Conservation (phyloP, 352 stramenopile species). For the Phytophthora pinifolia region DNA sequence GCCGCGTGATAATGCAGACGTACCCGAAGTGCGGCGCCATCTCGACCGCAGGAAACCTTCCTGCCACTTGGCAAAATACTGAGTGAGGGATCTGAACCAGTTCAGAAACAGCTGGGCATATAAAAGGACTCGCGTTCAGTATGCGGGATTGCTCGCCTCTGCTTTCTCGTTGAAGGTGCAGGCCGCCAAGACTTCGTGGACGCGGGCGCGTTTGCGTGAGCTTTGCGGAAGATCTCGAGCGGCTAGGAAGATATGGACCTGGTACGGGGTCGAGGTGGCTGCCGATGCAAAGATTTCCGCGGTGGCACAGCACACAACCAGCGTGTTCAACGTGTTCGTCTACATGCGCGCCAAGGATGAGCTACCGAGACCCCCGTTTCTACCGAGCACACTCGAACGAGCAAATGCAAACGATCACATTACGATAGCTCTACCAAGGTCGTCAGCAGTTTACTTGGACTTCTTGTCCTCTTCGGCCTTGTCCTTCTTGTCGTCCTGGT, state of each 20-base stretch:
- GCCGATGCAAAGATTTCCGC: too few species aligned
- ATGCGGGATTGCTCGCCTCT: too few species aligned
- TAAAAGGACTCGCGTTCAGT: too few species aligned
- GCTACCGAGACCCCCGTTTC: conserved; percentile 13
- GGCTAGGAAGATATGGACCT: too few species aligned
- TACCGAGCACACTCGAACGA: conserved; percentile 12
- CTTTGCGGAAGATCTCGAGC: too few species aligned
- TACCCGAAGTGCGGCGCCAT: conserved; percentile 56
- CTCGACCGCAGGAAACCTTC: conserved; percentile 1
- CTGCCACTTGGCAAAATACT: conserved; percentile 26
- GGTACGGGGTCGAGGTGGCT: too few species aligned
- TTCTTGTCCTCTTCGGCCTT: conserved; percentile 72
- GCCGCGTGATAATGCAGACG: conserved; percentile 1
- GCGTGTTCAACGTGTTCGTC: conserved; percentile 26
- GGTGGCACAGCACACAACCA: not conserved
- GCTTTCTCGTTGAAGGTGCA: too few species aligned
- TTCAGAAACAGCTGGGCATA: too few species aligned
- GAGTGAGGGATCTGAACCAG: conserved; percentile 11
- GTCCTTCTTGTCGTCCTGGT: conserved; percentile 73
- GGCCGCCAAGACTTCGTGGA: too few species aligned
- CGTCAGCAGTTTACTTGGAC: conserved; percentile 48
- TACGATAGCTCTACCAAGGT: conserved; percentile 24
- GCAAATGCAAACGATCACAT: conserved; percentile 23
- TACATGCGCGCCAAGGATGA: conserved; percentile 3
- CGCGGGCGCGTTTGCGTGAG: too few species aligned